Evolutionary conservation across 768 basidiomycete species (phyloP).

Genomic region (Pholiota microspora): DNA sequence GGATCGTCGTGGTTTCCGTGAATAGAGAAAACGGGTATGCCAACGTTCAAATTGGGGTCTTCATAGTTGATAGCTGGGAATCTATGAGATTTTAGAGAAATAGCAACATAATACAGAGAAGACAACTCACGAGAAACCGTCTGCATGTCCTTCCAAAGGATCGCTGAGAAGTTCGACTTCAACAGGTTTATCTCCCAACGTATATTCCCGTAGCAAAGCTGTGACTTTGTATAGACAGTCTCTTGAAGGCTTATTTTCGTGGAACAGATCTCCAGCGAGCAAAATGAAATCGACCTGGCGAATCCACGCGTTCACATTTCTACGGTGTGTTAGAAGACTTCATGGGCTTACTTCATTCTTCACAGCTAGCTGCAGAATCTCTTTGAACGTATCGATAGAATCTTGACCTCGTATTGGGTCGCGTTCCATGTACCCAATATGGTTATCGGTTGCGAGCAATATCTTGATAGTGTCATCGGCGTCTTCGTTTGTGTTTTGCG

Average conservation of each 20-base stretch:
- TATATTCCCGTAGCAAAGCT: conserved; percentile 87
- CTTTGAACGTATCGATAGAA: conserved; percentile 91
- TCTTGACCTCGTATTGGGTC: conserved; percentile 95
- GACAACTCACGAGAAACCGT: conserved; percentile 72
- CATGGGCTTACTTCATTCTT: conserved; percentile 71
- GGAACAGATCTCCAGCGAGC: conserved; percentile 94
- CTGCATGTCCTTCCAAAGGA: conserved; percentile 85
- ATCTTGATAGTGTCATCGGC: conserved; percentile 74
- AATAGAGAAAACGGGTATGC: conserved; percentile 97
- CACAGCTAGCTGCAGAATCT: conserved; percentile 88
- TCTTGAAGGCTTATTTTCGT: conserved; percentile 94
- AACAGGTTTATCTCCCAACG: conserved; percentile 85
- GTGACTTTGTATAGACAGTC: conserved; percentile 88
- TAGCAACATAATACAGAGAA: not conserved
- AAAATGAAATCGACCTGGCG: conserved; percentile 93
- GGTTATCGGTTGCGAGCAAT: conserved; percentile 92
- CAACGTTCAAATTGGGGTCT: conserved; percentile 92
- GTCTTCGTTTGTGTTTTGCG: too few species aligned
- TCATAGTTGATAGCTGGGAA: conserved; percentile 98
- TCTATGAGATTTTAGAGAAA: conserved; percentile 36
- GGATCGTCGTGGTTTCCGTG: conserved; percentile 99
- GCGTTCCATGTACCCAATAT: conserved; percentile 92
- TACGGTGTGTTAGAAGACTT: not conserved
- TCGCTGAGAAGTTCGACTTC: conserved; percentile 90
- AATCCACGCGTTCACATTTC: too few species aligned